phyloP scores from a whole-genome alignment of 345 rosid species.

The Excoecaria cochinchinensis region DNA sequence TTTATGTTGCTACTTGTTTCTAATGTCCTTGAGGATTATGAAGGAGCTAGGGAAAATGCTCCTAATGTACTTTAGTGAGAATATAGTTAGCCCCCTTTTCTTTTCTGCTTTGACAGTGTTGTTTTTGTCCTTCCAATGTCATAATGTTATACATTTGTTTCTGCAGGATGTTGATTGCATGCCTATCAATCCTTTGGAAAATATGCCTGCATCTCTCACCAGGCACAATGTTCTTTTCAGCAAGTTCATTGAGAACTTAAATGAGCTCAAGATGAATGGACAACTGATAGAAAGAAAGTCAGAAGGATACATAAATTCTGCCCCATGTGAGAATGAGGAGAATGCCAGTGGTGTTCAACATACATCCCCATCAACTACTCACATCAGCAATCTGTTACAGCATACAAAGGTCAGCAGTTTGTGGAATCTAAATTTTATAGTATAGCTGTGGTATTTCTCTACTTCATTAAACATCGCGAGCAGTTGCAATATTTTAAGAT shows the following conservation, averaged over 20 bases:
- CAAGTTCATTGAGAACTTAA: slow-evolving; percentile 44
- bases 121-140: slow-evolving; percentile 1
- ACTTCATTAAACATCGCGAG: not conserved
- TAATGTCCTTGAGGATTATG: not conserved
- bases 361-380: slow-evolving; percentile 38
- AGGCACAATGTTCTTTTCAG: slow-evolving; percentile 40
- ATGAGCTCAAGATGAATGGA: slow-evolving; percentile 53
- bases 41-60: not conserved
- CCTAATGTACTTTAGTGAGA: not conserved
- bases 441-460: slow-evolving; percentile 9
- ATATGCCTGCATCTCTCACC: slow-evolving; percentile 69
- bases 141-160: slow-evolving; percentile 20
- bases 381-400: slow-evolving; percentile 35
- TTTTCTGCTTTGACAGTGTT: not conserved
- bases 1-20: slow-evolving; percentile 1
- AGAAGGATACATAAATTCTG: slow-evolving; percentile 45
- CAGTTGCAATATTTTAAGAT: not conserved
- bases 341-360: slow-evolving; percentile 34
- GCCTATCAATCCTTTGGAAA: slow-evolving; percentile 67
- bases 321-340: slow-evolving; percentile 46
- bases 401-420: slow-evolving; percentile 51
- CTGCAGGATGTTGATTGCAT: slow-evolving; percentile 83
- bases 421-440: slow-evolving; percentile 3
- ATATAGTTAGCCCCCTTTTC: not conserved
- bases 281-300: slow-evolving; percentile 43